Conservation (phyloP, 257 asterid species). For the Solanum etuberosum region DNA sequence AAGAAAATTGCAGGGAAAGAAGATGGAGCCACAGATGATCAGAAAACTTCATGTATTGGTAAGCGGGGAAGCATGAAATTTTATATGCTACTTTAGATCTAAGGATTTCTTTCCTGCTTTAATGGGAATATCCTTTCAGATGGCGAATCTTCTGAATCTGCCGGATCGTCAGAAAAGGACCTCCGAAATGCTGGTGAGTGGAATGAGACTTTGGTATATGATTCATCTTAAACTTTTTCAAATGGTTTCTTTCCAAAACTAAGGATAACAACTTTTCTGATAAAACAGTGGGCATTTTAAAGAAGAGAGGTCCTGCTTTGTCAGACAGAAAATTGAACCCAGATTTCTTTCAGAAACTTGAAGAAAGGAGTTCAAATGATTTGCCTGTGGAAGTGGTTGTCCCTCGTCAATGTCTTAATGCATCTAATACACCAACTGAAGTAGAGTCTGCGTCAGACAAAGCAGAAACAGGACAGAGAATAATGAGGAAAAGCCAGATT, state of each 20-base stretch:
- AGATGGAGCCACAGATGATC: slow-evolving; percentile 67
- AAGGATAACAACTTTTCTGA: slow-evolving; percentile 53
- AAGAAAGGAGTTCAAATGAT: slow-evolving; percentile 72
- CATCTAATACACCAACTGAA: slow-evolving; percentile 42
- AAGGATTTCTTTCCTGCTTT: neutral
- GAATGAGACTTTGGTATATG: slow-evolving; percentile 31
- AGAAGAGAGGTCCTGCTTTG: slow-evolving; percentile 78
- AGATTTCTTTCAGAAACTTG: slow-evolving; percentile 91
- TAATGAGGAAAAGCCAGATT: slow-evolving; percentile 28
- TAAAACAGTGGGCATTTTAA: slow-evolving; percentile 82
- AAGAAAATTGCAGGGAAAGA: slow-evolving; percentile 83
- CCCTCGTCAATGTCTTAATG: slow-evolving; percentile 64
- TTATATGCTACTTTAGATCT: neutral
- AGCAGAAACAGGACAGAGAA: slow-evolving; percentile 32
- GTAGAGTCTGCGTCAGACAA: slow-evolving; percentile 42
- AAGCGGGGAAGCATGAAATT: neutral
- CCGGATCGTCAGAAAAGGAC: slow-evolving; percentile 45
- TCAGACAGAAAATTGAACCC: slow-evolving; percentile 88
- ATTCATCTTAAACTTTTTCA: slow-evolving; percentile 42
- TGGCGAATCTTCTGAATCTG: slow-evolving; percentile 51
- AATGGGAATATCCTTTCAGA: slow-evolving; percentile 30
- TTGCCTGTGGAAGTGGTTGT: slow-evolving; percentile 93
- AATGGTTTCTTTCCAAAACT: slow-evolving; percentile 32
- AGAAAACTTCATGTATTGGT: slow-evolving; percentile 62
- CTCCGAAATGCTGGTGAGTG: slow-evolving; percentile 30